These are phyloP conservation scores for Discostella stelligeroides DNA, from an alignment of 108 stramenopile genomes.

Conservation along the genomic window DNA sequence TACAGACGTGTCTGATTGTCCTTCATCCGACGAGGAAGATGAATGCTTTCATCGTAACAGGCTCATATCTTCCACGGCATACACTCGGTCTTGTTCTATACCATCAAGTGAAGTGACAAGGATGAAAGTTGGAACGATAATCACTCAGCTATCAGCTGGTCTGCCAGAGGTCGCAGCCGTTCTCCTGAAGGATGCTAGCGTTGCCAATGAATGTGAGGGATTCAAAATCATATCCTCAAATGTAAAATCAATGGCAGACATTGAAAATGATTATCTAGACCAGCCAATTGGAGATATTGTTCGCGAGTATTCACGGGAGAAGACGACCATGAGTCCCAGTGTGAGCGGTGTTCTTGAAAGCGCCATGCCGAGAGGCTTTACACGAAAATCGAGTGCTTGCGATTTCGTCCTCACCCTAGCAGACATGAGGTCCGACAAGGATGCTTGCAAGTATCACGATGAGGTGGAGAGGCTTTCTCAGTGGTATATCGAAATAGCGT, in stretches of 20 bases:
- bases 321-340: slow-evolving; percentile 7
- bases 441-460: slow-evolving; percentile 59
- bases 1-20: not conserved
- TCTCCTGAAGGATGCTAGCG: slow-evolving; percentile 18
- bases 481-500: slow-evolving; percentile 82
- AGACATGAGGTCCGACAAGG: slow-evolving; percentile 37
- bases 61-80: too few species aligned
- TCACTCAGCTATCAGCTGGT: slow-evolving; percentile 21
- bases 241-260: slow-evolving; percentile 12
- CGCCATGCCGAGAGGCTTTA: not conserved
- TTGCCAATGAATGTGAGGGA: slow-evolving; percentile 6
- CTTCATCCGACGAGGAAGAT: not conserved
- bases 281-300: slow-evolving; percentile 33
- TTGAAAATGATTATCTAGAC: slow-evolving; percentile 33
- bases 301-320: slow-evolving; percentile 20
- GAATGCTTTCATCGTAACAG: slow-evolving; percentile 4
- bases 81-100: not conserved
- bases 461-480: slow-evolving; percentile 68
- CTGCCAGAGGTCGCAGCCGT: slow-evolving; percentile 34
- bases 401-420: slow-evolving; percentile 70
- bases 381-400: not conserved
- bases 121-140: slow-evolving; percentile 32
- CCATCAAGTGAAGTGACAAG: slow-evolving; percentile 12
- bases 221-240: slow-evolving; percentile 15
- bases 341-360: slow-evolving; percentile 24